Percentiles rank a stretch among this genome's conserved stretches.
Evolutionary conservation across 148 eudicot species (phyloP).

Genomic region (Chenopodium album): DNA sequence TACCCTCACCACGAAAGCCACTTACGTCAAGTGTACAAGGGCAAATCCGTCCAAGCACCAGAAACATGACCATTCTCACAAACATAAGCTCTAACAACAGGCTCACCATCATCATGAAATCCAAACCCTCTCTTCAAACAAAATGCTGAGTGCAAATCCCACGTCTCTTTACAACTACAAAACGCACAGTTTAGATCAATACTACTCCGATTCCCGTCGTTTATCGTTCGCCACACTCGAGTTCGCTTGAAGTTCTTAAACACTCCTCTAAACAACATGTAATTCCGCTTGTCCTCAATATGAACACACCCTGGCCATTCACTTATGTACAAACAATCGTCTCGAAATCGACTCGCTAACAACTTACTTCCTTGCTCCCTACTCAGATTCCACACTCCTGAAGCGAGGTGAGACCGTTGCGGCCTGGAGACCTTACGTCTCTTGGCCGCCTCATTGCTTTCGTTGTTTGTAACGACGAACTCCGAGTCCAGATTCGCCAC

Average conservation of each 20-base stretch:
- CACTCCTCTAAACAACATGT: conserved; percentile 84
- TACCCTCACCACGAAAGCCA: not conserved
- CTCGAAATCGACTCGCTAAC: conserved; percentile 76
- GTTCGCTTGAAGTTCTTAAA: conserved; percentile 83
- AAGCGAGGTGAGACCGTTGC: conserved; percentile 65
- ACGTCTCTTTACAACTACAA: conserved; percentile 58
- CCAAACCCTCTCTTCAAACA: conserved; percentile 87
- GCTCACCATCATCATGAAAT: conserved; percentile 90
- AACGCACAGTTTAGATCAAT: conserved; percentile 67
- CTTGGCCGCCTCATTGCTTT: conserved; percentile 24
- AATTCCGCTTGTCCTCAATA: conserved; percentile 68
- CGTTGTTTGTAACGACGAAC: not conserved
- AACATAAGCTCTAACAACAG: conserved; percentile 86
- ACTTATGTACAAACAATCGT: conserved; percentile 73
- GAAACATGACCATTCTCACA: conserved; percentile 99
- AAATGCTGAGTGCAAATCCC: conserved; percentile 94
- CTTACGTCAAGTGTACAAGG: conserved; percentile 48
- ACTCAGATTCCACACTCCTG: conserved; percentile 68
- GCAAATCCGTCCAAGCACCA: conserved; percentile 95
- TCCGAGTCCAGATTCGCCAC: not conserved
- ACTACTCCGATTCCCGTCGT: conserved; percentile 60
- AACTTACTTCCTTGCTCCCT: conserved; percentile 82
- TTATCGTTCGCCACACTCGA: conserved; percentile 86
- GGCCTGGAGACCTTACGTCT: conserved; percentile 42
- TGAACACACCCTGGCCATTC: conserved; percentile 97